Evolutionary conservation across 768 basidiomycete species (phyloP).

Genomic region (Tephrocybe rancida): DNA sequence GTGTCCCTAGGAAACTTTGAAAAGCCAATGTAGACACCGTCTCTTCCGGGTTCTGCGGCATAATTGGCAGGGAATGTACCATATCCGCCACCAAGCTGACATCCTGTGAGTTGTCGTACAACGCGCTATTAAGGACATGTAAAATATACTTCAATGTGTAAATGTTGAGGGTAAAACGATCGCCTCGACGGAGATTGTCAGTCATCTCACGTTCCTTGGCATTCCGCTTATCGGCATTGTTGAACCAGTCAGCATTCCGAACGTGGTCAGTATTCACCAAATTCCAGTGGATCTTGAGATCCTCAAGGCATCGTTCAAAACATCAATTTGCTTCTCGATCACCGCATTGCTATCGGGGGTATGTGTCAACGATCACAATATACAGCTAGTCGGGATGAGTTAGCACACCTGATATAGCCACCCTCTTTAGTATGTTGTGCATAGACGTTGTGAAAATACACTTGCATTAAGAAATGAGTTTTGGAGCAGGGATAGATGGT

Average conservation of each 20-base stretch:
- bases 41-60: background rate
- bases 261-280: background rate
- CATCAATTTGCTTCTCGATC: background rate
- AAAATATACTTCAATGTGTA: background rate
- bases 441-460: background rate
- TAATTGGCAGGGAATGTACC: no score
- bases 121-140: background rate
- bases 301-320: background rate
- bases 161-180: background rate
- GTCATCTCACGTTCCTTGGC: background rate
- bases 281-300: background rate
- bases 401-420: background rate
- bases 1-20: background rate
- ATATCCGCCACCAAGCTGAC: no score
- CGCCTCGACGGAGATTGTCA: background rate
- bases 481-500: background rate
- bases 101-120: no score
- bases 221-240: background rate
- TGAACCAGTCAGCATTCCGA: background rate
- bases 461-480: background rate
- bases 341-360: background rate
- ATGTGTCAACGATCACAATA: background rate
- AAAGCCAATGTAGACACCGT: background rate
- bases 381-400: background rate
- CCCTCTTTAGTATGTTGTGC: background rate